phyloP scores from a whole-genome alignment of 331 rosid species.

The Quercus phellos region DNA sequence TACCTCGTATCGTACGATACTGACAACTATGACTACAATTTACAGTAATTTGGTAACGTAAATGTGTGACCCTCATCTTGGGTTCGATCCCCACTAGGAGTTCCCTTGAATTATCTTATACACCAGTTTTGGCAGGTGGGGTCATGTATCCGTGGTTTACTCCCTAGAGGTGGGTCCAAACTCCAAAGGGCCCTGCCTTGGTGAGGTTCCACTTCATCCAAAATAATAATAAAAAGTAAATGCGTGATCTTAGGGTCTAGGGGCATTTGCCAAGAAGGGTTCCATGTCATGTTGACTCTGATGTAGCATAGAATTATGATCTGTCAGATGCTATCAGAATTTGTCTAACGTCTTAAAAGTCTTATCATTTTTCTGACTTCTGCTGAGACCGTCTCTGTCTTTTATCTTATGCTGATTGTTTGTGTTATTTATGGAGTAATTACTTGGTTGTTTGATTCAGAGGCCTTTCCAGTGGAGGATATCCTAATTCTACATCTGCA shows the following conservation, averaged over 20 bases:
- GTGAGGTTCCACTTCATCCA: too few relatives aligned
- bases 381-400: background rate
- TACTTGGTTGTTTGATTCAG: conserved; percentile 43
- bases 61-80: background rate
- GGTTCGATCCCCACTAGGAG: too few relatives aligned
- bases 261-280: background rate
- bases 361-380: background rate
- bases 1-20: too few relatives aligned
- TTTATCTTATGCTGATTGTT: background rate
- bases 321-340: background rate
- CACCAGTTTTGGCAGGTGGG: too few relatives aligned
- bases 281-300: background rate
- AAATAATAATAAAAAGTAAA: too few relatives aligned
- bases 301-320: background rate
- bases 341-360: background rate
- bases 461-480: conserved; percentile 45
- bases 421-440: conserved; percentile 15
- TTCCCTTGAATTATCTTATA: too few relatives aligned
- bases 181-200: too few relatives aligned
- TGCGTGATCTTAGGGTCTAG: background rate
- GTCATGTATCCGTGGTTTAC: too few relatives aligned
- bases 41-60: background rate
- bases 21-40: background rate
- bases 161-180: too few relatives aligned
- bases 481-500: conserved; percentile 27